Evolutionary conservation across 768 basidiomycete species (phyloP), one percentile per base, ranked within the genome.

Genomic region (Rhodosporidiobolus sp.): DNA sequence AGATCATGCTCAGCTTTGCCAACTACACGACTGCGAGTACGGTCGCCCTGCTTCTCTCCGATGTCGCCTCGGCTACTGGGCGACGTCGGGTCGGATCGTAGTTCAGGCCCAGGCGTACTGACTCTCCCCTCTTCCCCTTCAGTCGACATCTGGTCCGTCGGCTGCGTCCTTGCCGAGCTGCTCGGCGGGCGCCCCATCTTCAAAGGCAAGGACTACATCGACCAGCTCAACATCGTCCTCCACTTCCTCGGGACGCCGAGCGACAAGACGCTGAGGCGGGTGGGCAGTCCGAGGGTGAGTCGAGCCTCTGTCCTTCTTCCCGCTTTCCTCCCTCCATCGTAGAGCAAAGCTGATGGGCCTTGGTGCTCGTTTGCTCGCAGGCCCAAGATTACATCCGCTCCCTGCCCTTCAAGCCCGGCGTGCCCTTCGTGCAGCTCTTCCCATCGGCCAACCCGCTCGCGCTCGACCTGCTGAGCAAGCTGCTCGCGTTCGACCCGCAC

Each of bases 321-420:
- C 48, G 46, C 43, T 12, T 38, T n/a, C 12, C 52, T n/a, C 9
- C 24, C 22, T 8, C 35, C 20, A 8, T 35, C 28, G 24, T 12
- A 10, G 11, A n/a, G n/a, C n/a, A n/a, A n/a, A n/a, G n/a, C n/a
- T n/a, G n/a, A n/a, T n/a, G n/a, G n/a, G n/a, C n/a, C n/a, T n/a
- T n/a, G n/a, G n/a, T n/a, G 26, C 46, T 35, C 0, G 46, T 9
- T 5, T 35, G 38, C 22, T 16, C 45, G 28, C 78, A 94, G 92
- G 93, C 93, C 0, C 94, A 95, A 84, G 93, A 96, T 78, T 99
- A 99, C 80, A 99, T 99, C 78, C 90, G 96, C 63, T 96, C 94
- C 34, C 85, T 99, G 38, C 96, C 96, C 32, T 98, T 95, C 85
- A 94, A 94, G 82, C 93, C 95, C 35, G 88, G 92, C 35, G 91